Conservation (phyloP, 2,329 filamentous ascomycete genomes). For the Akanthomyces lecanii region DNA sequence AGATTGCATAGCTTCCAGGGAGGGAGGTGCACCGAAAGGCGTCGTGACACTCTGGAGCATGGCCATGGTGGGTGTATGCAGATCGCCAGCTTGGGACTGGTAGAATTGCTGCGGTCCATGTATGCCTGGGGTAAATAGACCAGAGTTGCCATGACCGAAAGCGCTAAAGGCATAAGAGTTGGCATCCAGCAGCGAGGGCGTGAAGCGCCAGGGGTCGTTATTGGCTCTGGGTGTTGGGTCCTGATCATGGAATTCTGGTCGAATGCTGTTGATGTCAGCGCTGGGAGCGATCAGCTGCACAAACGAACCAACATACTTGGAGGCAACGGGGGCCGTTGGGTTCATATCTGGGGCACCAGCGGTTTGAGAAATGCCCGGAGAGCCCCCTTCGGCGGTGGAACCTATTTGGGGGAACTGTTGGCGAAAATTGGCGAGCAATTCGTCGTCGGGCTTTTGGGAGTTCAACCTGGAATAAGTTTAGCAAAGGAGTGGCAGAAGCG, state of each 20-base stretch:
- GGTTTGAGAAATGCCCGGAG: conserved; percentile 33
- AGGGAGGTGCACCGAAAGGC: conserved; percentile 72
- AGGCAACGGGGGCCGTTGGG: not conserved
- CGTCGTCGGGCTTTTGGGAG: conserved; percentile 80
- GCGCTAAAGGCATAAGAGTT: conserved; percentile 75
- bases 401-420: conserved; percentile 74
- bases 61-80: conserved; percentile 75
- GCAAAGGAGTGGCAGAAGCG: not conserved
- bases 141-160: conserved; percentile 74
- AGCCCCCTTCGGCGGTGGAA: conserved; percentile 43
- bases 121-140: conserved; percentile 85
- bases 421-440: conserved; percentile 79
- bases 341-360: conserved; percentile 23
- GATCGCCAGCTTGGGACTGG: conserved; percentile 77
- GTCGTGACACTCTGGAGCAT: conserved; percentile 75
- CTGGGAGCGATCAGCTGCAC: not conserved
- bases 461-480: conserved; percentile 52
- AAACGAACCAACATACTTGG: conserved; percentile 2
- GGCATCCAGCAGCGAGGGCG: conserved; percentile 82
- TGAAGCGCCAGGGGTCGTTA: conserved; percentile 81
- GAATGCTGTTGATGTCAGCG: conserved; percentile 3
- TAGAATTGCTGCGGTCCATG: conserved; percentile 73
- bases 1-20: conserved; percentile 60
- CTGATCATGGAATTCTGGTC: conserved; percentile 54
- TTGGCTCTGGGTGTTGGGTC: conserved; percentile 78